Base-by-base conservation (phyloP, 495 filamentous ascomycete species). In the Rhypophila decipiens region DNA sequence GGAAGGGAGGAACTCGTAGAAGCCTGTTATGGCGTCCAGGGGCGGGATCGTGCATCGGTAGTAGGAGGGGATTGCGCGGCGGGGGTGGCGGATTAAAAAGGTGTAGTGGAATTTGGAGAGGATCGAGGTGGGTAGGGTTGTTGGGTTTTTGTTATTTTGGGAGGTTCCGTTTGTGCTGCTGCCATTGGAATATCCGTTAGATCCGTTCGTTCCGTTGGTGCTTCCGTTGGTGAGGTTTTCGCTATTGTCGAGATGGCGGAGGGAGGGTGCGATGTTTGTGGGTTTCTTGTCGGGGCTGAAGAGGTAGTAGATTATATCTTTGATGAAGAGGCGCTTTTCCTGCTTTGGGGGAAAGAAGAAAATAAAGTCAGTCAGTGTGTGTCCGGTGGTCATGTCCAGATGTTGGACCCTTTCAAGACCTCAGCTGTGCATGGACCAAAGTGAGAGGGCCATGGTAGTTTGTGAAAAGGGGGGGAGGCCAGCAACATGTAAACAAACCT, bases 21-120 rank as follows among this genome's bases (percentile, higher is more conserved):
- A 98, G 3, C 90, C 89, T 0, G 93, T 98, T 23, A 85, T 64
- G 33, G 77, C 61, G 58, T 83, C 78, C 10, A 96, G 74, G 0
- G 93, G 93, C 2, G 93, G 91, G 49, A 94, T 77, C n/a, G 88
- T 94, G 78, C 93, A 98, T 44, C 91, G 88, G 72, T 84, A 95
- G 74, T 90, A 97, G 40, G 83, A 88, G 2, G 93, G 93, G 54
- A 97, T 88, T 51, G 86, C 86, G 61, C 72, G 76, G 43, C 85
- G 80, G 23, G 93, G 93, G 67, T 96, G 88, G 42, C 93, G 90
- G 72, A 98, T 96, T 31, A 98, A 76, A 72, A 98, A 96, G n/a
- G 89, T 86, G 73, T 90, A 96, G 58, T 96, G 88, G 72, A 95
- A 96, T 42, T 75, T 61, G 49, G 73, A 66, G 33, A 96, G 72